Conservation (phyloP, 208 protist species). For the Zelonia costaricensis region DNA sequence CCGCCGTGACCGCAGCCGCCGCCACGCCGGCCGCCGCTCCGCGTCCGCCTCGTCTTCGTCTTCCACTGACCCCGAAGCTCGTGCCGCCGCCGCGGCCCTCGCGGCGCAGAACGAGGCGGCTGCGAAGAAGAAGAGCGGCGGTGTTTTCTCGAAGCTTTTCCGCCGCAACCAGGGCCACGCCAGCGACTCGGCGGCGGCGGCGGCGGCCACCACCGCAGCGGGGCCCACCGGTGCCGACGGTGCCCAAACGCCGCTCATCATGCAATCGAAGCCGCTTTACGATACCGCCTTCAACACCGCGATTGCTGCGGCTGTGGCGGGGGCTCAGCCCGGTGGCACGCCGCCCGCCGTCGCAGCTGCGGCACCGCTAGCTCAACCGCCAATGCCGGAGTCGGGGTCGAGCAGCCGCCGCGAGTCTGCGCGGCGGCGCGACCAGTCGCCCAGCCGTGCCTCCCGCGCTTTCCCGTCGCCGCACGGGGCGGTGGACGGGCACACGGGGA, state of each 20-base stretch:
- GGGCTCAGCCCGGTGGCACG: no score
- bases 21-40: conserved; percentile 5
- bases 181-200: neutral
- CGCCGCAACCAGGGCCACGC: conserved; percentile 14
- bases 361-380: no score
- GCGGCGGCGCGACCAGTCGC: neutral
- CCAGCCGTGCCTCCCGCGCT: neutral
- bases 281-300: neutral
- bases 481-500: neutral
- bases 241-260: conserved; percentile 14
- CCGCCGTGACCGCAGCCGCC: conserved; percentile 1
- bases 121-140: conserved; percentile 11
- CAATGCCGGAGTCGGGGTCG: neutral
- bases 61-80: neutral
- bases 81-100: neutral
- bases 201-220: neutral
- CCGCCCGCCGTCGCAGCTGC: no score
- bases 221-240: no score
- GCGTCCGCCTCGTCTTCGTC: conserved; percentile 3
- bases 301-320: no score
- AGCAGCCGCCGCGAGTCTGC: neutral
- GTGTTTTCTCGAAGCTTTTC: conserved; percentile 17
- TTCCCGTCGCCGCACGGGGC: neutral
- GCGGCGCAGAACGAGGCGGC: neutral
- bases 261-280: conserved; percentile 16